These are phyloP conservation scores for Syncephalastrum monosporum DNA, from an alignment of 371 early-diverging fungal species.

Conservation along the genomic window DNA sequence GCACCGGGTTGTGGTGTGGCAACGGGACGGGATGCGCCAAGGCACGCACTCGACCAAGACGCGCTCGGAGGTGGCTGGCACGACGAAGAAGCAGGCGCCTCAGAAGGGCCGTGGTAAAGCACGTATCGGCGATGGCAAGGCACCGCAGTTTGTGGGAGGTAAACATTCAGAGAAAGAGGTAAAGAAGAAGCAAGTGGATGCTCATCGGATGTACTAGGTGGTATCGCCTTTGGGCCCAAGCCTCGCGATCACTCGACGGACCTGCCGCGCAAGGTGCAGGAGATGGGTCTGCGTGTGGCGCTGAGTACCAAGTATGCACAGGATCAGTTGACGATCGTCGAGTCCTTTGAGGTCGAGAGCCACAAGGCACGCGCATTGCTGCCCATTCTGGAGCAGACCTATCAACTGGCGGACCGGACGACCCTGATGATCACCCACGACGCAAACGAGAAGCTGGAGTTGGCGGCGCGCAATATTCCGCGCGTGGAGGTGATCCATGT, in stretches of 20 bases:
- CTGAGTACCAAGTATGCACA: constrained; percentile 89
- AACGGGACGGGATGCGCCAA: constrained; percentile 77
- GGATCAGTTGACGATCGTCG: constrained; percentile 85
- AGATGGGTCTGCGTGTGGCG: constrained; percentile 79
- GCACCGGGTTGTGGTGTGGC: constrained; percentile 85
- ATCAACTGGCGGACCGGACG: constrained; percentile 27
- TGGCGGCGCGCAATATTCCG: constrained; percentile 70
- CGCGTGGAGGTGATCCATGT: constrained; percentile 64
- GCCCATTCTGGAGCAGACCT: constrained; percentile 51
- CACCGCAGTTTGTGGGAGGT: constrained; percentile 91
- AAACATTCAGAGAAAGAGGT: constrained; percentile 8
- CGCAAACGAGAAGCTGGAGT: constrained; percentile 52
- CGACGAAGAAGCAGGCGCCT: constrained; percentile 73
- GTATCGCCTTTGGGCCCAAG: constrained; percentile 85
- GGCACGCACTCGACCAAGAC: constrained; percentile 85
- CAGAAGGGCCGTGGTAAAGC: constrained; percentile 96
- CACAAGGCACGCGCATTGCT: constrained; percentile 63
- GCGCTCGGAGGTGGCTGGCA: constrained; percentile 84
- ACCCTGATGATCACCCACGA: constrained; percentile 52
- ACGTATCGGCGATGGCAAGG: constrained; percentile 82
- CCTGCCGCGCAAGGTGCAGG: constrained; percentile 84
- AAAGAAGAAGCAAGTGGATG: constrained; percentile 1
- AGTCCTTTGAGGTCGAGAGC: constrained; percentile 58
- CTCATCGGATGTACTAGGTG: constrained; percentile 46
- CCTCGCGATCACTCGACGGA: constrained; percentile 83